A percentile compares a stretch with the other conserved stretches of the same genome.
Conservation (phyloP, 495 filamentous ascomycete species). For the Chaetomium cochliodes region DNA sequence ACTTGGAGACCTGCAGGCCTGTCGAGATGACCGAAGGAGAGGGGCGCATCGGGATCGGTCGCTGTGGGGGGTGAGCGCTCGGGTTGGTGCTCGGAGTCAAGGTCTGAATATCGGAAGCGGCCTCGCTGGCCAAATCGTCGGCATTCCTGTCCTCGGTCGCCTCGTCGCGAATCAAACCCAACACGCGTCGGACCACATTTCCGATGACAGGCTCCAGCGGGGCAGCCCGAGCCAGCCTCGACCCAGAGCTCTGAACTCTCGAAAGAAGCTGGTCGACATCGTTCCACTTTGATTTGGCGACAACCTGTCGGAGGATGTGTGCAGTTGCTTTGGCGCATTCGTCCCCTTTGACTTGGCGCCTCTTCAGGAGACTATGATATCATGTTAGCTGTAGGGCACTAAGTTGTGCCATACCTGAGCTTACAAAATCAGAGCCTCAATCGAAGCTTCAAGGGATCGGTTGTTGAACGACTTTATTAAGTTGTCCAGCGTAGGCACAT, state of each 20-base stretch:
- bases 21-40: slow-evolving; percentile 50
- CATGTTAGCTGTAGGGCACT: slow-evolving; percentile 11
- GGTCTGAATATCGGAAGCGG: slow-evolving; percentile 36
- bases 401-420: slow-evolving; percentile 27
- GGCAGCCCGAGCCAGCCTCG: slow-evolving; percentile 71
- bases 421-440: slow-evolving; percentile 78
- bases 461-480: slow-evolving; percentile 68
- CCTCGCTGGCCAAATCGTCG: slow-evolving; percentile 52
- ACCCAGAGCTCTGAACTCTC: slow-evolving; percentile 71
- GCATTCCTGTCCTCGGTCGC: slow-evolving; percentile 75
- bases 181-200: slow-evolving; percentile 85
- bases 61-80: slow-evolving; percentile 44
- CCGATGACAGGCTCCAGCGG: slow-evolving; percentile 88
- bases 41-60: slow-evolving; percentile 34
- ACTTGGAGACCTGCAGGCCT: slow-evolving; percentile 58
- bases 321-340: slow-evolving; percentile 89
- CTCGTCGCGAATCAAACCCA: slow-evolving; percentile 90
- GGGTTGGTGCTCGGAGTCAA: slow-evolving; percentile 45
- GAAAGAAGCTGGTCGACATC: slow-evolving; percentile 76
- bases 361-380: slow-evolving; percentile 70
- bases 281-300: slow-evolving; percentile 66
- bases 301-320: slow-evolving; percentile 78
- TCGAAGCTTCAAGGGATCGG: slow-evolving; percentile 59
- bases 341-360: slow-evolving; percentile 82
- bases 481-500: slow-evolving; percentile 67